Conservation (phyloP, 306 rosid species). For the Vicia faba region DNA sequence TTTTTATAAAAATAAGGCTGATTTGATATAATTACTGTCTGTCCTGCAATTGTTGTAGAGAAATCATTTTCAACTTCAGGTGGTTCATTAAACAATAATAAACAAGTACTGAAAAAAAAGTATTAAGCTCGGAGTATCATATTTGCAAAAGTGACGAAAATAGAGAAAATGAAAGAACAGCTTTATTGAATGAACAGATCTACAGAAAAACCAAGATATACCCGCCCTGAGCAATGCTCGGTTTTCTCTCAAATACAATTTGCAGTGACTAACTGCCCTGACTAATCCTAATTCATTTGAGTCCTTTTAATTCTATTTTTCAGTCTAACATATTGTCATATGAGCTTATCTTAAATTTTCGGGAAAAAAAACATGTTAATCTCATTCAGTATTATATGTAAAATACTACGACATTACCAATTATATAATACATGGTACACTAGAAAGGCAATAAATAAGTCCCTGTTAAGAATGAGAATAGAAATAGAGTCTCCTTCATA, state of each 20-base stretch:
- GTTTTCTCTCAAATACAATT: conserved; percentile 1
- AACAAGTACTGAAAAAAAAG: conserved; percentile 27
- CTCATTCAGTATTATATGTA: conserved; percentile 18
- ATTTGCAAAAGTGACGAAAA: conserved; percentile 2
- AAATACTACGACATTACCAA: conserved; percentile 8
- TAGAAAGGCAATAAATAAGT: conserved; percentile 35
- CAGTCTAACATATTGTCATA: background rate
- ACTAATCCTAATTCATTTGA: background rate
- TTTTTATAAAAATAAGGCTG: conserved; percentile 88
- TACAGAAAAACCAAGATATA: background rate
- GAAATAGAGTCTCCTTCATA: conserved; percentile 24
- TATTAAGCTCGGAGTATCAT: conserved; percentile 4
- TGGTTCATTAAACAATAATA: conserved; percentile 29
- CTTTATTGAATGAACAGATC: conserved; percentile 1
- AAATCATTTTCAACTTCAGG: conserved; percentile 31
- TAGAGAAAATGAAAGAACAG: conserved; percentile 1
- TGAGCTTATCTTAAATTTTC: conserved; percentile 8
- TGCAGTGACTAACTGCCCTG: background rate
- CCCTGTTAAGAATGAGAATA: conserved; percentile 24
- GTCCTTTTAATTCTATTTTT: background rate
- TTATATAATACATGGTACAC: conserved; percentile 1
- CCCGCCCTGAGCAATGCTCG: background rate
- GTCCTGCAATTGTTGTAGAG: conserved; percentile 63
- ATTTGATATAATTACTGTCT: conserved; percentile 78
- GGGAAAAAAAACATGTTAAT: background rate